A percentile compares a stretch with the other conserved stretches of the same genome.
phyloP scores from a whole-genome alignment of 2,329 filamentous ascomycete species.

The Emericellopsis cladophorae region DNA sequence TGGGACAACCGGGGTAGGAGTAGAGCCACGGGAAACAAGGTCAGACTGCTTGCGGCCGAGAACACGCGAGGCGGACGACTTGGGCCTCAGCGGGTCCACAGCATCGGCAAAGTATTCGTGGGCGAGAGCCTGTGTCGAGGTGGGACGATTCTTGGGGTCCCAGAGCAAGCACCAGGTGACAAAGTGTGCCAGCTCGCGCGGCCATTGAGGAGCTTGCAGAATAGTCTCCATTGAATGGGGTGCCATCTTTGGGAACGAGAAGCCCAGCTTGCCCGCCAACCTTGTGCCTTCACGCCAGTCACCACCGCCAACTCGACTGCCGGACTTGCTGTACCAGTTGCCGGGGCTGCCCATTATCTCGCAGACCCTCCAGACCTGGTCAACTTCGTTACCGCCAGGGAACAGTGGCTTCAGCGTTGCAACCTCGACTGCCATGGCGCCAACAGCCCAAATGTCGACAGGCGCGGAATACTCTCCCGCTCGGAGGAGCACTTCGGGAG shows the following conservation, averaged over 20 bases:
- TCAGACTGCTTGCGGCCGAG: slow-evolving; percentile 87
- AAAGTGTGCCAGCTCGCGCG: slow-evolving; percentile 73
- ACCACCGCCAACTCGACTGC: slow-evolving; percentile 76
- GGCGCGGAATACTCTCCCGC: slow-evolving; percentile 95
- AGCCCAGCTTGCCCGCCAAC: slow-evolving; percentile 88
- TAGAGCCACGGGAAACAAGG: slow-evolving; percentile 44
- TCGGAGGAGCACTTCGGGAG: slow-evolving; percentile 83
- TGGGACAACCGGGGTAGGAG: slow-evolving; percentile 37
- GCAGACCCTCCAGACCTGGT: slow-evolving; percentile 97
- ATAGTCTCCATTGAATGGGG: slow-evolving; percentile 95
- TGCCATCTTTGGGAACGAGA: slow-evolving; percentile 99
- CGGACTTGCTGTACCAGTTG: slow-evolving; percentile 93
- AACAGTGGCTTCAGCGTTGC: slow-evolving; percentile 94
- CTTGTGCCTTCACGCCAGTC: slow-evolving; percentile 95
- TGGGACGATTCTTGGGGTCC: slow-evolving; percentile 88
- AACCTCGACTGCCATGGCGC: slow-evolving; percentile 96
- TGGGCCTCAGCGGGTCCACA: slow-evolving; percentile 82
- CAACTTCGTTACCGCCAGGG: slow-evolving; percentile 94
- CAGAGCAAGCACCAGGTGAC: slow-evolving; percentile 99
- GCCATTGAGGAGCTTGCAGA: slow-evolving; percentile 83
- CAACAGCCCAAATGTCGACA: slow-evolving; percentile 96
- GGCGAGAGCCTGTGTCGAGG: slow-evolving; percentile 82
- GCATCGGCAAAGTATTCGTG: slow-evolving; percentile 94
- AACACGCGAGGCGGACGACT: slow-evolving; percentile 73
- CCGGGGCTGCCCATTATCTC: slow-evolving; percentile 99